Evolutionary conservation across 2,329 filamentous ascomycete genomes (phyloP).

Genomic region (Aspergillus fumigatus): DNA sequence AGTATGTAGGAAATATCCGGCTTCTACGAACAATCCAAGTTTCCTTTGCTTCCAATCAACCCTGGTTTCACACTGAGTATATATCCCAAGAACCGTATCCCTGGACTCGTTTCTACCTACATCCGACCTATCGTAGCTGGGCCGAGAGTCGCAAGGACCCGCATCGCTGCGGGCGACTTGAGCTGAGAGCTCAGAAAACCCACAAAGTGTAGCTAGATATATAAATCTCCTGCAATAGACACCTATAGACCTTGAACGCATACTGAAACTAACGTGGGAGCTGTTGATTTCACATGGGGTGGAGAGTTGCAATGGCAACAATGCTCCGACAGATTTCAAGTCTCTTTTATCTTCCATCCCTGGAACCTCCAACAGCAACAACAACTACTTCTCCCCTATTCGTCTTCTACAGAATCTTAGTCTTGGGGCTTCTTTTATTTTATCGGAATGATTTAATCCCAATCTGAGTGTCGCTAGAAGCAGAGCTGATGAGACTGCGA

Average conservation of each 20-base stretch:
- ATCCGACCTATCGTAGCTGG: too few relatives aligned
- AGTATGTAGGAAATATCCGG: slow-evolving; percentile 25
- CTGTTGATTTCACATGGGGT: neutral
- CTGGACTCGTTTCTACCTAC: too few relatives aligned
- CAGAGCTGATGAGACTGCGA: neutral
- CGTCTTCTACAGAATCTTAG: neutral
- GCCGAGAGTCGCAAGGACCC: too few relatives aligned
- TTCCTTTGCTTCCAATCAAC: slow-evolving; percentile 9
- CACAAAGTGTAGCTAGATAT: neutral
- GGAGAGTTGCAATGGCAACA: neutral
- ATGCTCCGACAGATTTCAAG: neutral
- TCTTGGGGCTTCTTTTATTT: too few relatives aligned
- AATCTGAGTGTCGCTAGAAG: neutral
- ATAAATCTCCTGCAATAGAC: neutral
- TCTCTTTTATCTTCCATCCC: neutral
- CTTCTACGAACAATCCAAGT: slow-evolving; percentile 17
- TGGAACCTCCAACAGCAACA: neutral
- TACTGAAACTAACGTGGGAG: neutral
- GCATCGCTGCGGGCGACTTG: too few relatives aligned
- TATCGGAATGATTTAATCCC: neutral
- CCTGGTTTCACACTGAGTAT: neutral
- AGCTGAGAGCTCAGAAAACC: neutral
- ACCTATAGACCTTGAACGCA: neutral
- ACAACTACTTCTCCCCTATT: neutral
- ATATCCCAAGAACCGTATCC: neutral